These are phyloP conservation scores for Trichoderma reesei DNA, from an alignment of 495 filamentous ascomycete genomes.

Conservation along the genomic window DNA sequence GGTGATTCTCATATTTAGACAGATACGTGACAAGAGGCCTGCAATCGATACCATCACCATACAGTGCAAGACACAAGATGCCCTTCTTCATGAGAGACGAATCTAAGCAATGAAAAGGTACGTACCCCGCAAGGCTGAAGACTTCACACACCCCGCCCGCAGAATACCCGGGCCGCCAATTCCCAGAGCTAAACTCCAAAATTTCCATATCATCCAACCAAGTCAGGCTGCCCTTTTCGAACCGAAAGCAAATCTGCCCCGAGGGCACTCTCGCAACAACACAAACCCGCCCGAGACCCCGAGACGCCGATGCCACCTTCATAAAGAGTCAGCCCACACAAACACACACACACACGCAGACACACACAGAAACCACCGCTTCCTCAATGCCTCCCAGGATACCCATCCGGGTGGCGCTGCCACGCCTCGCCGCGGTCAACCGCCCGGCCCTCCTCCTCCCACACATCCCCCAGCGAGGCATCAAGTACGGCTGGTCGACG, in stretches of 20 bases:
- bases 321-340: background rate
- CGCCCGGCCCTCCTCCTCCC: constrained; percentile 28
- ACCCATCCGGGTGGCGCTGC: constrained; percentile 33
- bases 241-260: constrained; percentile 9
- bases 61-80: no score
- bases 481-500: constrained; percentile 47
- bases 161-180: constrained; percentile 3
- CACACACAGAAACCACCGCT: background rate
- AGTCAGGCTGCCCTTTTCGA: background rate
- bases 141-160: background rate
- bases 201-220: constrained; percentile 2
- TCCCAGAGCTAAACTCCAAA: constrained; percentile 5
- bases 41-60: no score
- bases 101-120: background rate
- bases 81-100: no score
- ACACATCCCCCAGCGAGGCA: constrained; percentile 34
- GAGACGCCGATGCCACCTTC: background rate
- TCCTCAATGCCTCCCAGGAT: constrained; percentile 44
- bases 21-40: no score
- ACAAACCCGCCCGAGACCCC: background rate
- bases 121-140: constrained; percentile 4
- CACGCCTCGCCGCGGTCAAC: constrained; percentile 27
- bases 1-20: background rate
- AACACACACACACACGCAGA: no score
- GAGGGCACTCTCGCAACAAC: background rate